Conservation (phyloP, 2,329 filamentous ascomycete species). For the Onygenales sp. region DNA sequence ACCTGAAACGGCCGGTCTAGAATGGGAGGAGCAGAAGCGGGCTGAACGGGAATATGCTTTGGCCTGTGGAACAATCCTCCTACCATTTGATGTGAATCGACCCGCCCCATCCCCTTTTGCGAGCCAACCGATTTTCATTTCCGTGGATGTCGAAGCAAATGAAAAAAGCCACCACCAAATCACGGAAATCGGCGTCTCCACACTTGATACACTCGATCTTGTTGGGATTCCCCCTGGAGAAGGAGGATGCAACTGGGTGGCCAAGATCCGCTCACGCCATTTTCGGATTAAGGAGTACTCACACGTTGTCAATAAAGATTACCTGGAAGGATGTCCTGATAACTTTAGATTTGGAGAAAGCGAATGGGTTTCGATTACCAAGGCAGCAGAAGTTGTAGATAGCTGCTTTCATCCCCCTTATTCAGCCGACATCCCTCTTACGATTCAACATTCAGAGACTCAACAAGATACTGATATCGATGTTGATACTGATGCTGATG, state of each 20-base stretch:
- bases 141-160: conserved; percentile 73
- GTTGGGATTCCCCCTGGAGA: conserved; percentile 48
- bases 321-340: conserved; percentile 63
- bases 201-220: conserved; percentile 61
- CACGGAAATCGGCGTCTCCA: conserved; percentile 79
- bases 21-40: conserved; percentile 17
- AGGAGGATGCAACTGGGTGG: conserved; percentile 57
- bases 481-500: neutral
- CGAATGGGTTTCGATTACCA: conserved; percentile 42
- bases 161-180: conserved; percentile 58
- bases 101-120: conserved; percentile 41
- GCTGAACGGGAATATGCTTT: conserved; percentile 17
- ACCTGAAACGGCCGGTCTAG: conserved; percentile 10
- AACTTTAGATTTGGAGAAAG: conserved; percentile 62
- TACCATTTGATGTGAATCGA: conserved; percentile 36
- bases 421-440: conserved; percentile 22
- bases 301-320: conserved; percentile 57
- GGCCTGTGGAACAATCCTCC: conserved; percentile 17
- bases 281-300: conserved; percentile 64
- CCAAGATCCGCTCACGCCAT: conserved; percentile 60
- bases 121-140: conserved; percentile 58
- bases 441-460: neutral
- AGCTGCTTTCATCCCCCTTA: conserved; percentile 50
- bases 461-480: neutral
- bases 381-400: conserved; percentile 39